Evolutionary conservation across 768 basidiomycete species (phyloP), one percentile per base, ranked within the genome.

Genomic region (Psilocybe tampanensis): DNA sequence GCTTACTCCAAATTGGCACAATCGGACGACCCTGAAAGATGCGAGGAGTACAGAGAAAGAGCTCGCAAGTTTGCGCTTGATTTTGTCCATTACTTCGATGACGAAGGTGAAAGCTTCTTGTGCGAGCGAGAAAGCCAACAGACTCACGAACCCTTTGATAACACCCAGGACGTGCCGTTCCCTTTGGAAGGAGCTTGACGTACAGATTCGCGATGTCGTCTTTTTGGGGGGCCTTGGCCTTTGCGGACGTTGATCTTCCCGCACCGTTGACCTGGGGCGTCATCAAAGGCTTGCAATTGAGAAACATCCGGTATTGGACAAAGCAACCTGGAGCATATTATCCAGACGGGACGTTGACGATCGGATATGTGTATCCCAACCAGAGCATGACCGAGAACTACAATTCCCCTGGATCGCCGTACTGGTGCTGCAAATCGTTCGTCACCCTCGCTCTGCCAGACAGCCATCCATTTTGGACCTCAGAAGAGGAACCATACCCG

Each of bases 121-220:
- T n/a, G n/a, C n/a, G n/a, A n/a, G n/a, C n/a, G n/a, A n/a, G n/a
- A n/a, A 15, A 36, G 9, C n/a, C 6, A 39, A 39, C 17, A 39
- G 21, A 2, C 36, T 33, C 41, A n/a, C 36, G 3, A 13, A 39
- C 3, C 36, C 15, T 39, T 13, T 39, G 36, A 13, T 39, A 39
- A 29, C 29, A 29, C 4, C 6, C 56, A 89, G 89, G 89, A 7
- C 85, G 88, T 19, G 86, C 84, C 0, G 86, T 90, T 60, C 85
- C 89, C 1, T 92, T 90, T 62, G 90, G 89, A 8, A 73, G 90
- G 49, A 89, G 87, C 59, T 77, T 90, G 74, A 86, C 86, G 3
- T 91, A 91, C 66, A 81, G 90, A 43, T 90, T 88, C 66, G 89
- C 89, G n/a, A 86, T 89, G 88, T 85, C 88, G 13, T 85, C 89